phyloP scores from a whole-genome alignment of 140 eudicot species.

The Erigeron philadelphicus region DNA sequence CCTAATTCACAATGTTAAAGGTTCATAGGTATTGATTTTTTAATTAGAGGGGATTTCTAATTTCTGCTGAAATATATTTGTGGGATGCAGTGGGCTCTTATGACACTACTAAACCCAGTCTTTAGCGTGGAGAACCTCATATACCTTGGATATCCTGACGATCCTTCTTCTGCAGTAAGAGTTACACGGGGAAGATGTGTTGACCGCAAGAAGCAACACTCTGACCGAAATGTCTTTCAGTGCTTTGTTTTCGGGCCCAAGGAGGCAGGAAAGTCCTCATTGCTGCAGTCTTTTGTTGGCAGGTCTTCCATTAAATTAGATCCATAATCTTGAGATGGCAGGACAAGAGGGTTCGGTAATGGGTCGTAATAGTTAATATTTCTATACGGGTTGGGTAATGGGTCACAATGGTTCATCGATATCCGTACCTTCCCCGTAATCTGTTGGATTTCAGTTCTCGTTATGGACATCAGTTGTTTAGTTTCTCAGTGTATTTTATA shows the following conservation, averaged over 20 bases:
- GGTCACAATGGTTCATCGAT: too few relatives aligned
- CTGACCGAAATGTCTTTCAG: conserved; percentile 79
- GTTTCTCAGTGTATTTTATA: too few relatives aligned
- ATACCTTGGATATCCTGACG: conserved; percentile 77
- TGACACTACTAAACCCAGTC: conserved; percentile 77
- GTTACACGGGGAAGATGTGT: conserved; percentile 62
- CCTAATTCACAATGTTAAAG: too few relatives aligned
- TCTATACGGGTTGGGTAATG: too few relatives aligned
- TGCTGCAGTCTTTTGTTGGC: conserved; percentile 68
- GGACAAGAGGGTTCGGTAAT: too few relatives aligned
- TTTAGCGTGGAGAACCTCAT: conserved; percentile 76
- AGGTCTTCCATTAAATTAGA: conserved; percentile 44
- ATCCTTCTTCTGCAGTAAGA: conserved; percentile 78
- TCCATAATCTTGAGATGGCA: neutral
- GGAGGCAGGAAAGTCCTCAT: conserved; percentile 69
- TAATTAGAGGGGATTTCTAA: neutral
- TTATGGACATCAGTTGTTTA: too few relatives aligned
- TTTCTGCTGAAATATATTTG: conserved; percentile 17
- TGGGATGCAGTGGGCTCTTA: conserved; percentile 83
- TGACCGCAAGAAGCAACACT: conserved; percentile 85
- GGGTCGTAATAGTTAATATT: too few relatives aligned
- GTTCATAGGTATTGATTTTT: neutral
- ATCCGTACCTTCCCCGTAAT: too few relatives aligned
- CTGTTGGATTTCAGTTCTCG: too few relatives aligned
- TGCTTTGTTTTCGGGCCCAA: conserved; percentile 92